Evolutionary conservation across 2,329 filamentous ascomycete genomes (phyloP).

Genomic region (Aspergillus chevalieri): DNA sequence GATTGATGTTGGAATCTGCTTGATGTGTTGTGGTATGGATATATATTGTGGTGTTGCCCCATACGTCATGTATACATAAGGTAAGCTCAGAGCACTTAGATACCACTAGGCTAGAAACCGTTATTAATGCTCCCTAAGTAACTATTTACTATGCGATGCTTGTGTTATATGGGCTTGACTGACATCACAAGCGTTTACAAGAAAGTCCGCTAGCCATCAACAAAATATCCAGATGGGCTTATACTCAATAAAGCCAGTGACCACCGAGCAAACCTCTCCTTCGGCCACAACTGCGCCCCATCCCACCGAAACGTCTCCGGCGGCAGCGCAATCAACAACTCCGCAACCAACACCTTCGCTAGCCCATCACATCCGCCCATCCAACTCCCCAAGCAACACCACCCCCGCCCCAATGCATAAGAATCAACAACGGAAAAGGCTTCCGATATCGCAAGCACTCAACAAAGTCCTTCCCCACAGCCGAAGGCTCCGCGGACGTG

Average conservation of each 20-base stretch:
- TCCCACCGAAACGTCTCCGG: constrained; percentile 18
- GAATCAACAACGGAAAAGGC: constrained; percentile 26
- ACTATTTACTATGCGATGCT: too few species aligned
- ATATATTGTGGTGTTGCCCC: too few species aligned
- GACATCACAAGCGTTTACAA: too few species aligned
- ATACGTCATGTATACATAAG: neutral
- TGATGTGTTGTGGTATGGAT: too few species aligned
- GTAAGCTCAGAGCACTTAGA: too few species aligned
- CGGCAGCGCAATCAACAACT: constrained; percentile 17
- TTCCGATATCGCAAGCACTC: constrained; percentile 22
- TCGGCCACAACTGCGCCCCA: constrained; percentile 26
- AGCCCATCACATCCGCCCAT: constrained; percentile 31
- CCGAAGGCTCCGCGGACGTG: constrained; percentile 17
- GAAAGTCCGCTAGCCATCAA: too few species aligned
- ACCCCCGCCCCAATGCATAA: constrained; percentile 36
- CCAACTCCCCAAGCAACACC: constrained; percentile 25
- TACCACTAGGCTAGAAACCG: too few species aligned
- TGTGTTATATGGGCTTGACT: too few species aligned
- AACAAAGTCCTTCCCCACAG: constrained; percentile 27
- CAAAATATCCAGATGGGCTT: too few species aligned
- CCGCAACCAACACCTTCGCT: constrained; percentile 22
- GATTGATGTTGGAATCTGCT: too few species aligned
- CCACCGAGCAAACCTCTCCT: constrained; percentile 22
- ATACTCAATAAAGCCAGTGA: too few species aligned
- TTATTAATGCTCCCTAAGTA: too few species aligned